A percentile compares a stretch with the other conserved stretches of the same genome.
These are phyloP conservation scores for Komagataella pseudopastoris DNA, from an alignment of 805 yeast genomes.

Conservation along the genomic window DNA sequence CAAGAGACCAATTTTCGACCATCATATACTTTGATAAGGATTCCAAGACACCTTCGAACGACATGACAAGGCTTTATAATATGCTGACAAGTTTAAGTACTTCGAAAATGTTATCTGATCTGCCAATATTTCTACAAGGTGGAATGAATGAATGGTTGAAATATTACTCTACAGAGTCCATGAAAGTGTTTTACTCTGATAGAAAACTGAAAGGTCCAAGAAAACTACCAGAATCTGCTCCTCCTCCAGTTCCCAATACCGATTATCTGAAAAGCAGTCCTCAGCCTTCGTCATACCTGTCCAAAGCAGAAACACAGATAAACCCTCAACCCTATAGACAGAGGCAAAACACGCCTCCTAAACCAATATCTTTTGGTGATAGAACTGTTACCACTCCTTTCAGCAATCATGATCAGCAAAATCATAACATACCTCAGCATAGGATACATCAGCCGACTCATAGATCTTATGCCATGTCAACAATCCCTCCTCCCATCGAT, in stretches of 20 bases:
- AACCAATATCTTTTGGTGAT: not conserved
- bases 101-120: slow-evolving; percentile 4
- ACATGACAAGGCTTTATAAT: slow-evolving; percentile 12
- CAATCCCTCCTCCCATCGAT: not conserved
- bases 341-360: not conserved
- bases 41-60: slow-evolving; percentile 13
- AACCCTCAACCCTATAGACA: not conserved
- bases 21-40: slow-evolving; percentile 25
- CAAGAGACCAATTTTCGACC: slow-evolving; percentile 18
- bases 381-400: not conserved
- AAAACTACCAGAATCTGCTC: slow-evolving; percentile 2
- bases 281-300: not conserved
- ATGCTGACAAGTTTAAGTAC: slow-evolving; percentile 6
- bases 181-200: not conserved
- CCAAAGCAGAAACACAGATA: not conserved
- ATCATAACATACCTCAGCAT: not conserved
- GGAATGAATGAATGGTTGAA: slow-evolving; percentile 31
- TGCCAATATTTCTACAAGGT: slow-evolving; percentile 23
- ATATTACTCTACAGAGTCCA: slow-evolving; percentile 9
- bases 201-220: not conserved
- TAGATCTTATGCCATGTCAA: not conserved
- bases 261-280: slow-evolving; percentile 2
- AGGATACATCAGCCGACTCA: not conserved
- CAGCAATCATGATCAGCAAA: not conserved
- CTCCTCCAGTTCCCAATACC: slow-evolving; percentile 4